Base-by-base conservation (phyloP, 192 early-diverging fungal species). In the Pecoramyces ruminantium region DNA sequence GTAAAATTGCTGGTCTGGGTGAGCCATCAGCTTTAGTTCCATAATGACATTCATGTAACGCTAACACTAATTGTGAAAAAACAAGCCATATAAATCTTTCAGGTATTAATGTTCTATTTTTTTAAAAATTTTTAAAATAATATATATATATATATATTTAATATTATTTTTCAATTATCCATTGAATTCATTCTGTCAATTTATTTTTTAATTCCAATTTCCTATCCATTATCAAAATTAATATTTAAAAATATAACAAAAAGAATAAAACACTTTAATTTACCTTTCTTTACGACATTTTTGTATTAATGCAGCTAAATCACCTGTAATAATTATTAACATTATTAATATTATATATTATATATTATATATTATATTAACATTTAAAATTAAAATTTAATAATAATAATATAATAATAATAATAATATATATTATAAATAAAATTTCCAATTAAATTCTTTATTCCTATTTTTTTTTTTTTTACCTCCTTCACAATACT, bases 11-110 rank as follows among this genome's bases (percentile, higher is more conserved):
- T 21, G 42, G 42, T 51, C 42, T 51, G 17, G 15, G 42, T 4
- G 42, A 51, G 21, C 18, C 18, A 21, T 51, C 42, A 1, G 17
- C 42, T 21, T 51, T 51, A 21, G 42, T 21, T 29, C 89, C 90
- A 78, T 87, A 85, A 80, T 94, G 93, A 80, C 93, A 94, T 79
- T 93, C 92, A 77, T 92, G 86, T 4, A 94, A 82, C 3, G 93
- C 93, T 38, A 88, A 81, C 17, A 91, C 79, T 5, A 94, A 86
- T 82, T 94, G 93, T 16, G 90, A 84, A 51, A 93, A 85, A 1
- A 92, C 78, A 78, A 85, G 86, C 93, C 93, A 94, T 3, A 94
- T 85, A 38, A 90, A 85, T 30, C 90, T 89, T 79, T 94, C 93
- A 2, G 87, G 86, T 78, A 94, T 87, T 21, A 29, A 21, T 51